These are phyloP conservation scores for Allium sativum DNA, from an alignment of 106 monocot species.

Conservation along the genomic window DNA sequence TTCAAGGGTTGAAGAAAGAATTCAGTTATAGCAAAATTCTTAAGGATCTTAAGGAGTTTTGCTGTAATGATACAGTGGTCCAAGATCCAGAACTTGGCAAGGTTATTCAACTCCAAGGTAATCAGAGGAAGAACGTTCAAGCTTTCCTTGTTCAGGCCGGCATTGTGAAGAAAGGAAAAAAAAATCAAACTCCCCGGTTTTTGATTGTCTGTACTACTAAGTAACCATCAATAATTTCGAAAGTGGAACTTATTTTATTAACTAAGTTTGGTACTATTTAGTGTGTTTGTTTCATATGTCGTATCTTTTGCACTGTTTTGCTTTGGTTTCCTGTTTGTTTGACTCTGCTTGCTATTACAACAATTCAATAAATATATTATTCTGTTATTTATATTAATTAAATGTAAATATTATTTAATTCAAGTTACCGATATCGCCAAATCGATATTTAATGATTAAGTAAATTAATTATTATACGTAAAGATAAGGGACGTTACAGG, in stretches of 20 bases:
- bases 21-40: conserved; percentile 19
- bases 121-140: conserved; percentile 37
- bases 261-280: neutral
- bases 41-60: conserved; percentile 22
- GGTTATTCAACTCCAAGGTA: conserved; percentile 20
- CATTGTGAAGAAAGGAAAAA: conserved; percentile 30
- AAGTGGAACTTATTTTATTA: neutral
- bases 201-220: neutral
- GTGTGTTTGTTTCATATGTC: neutral
- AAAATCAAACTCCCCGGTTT: conserved; percentile 29
- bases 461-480: no score
- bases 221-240: neutral
- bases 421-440: no score
- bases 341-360: neutral
- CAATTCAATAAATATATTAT: neutral
- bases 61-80: conserved; percentile 23
- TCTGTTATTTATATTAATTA: no score
- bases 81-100: conserved; percentile 18
- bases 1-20: conserved; percentile 19
- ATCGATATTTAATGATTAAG: no score
- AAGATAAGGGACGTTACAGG: no score
- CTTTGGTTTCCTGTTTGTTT: neutral
- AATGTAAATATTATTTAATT: no score
- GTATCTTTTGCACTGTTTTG: neutral
- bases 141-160: conserved; percentile 30